Evolutionary conservation across 2,329 filamentous ascomycete species (phyloP).

Genomic region (Drechslerella coelobrocha): DNA sequence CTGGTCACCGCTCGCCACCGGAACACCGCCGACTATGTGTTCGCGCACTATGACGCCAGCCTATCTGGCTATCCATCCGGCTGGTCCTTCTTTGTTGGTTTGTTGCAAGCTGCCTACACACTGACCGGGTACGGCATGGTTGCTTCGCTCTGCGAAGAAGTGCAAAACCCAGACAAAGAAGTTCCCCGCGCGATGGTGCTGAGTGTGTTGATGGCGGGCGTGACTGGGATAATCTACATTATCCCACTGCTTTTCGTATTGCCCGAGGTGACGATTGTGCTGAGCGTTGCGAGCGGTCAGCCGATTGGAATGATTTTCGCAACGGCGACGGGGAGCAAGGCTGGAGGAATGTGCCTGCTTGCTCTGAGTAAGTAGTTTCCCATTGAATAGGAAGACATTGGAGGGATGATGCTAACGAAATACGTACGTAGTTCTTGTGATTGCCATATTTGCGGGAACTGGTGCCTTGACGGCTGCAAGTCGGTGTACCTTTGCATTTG

Average conservation of each 20-base stretch:
- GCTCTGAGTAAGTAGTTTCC: conserved; percentile 64
- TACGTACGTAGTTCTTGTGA: conserved; percentile 66
- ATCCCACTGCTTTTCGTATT: conserved; percentile 79
- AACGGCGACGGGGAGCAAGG: conserved; percentile 73
- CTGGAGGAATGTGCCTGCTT: conserved; percentile 75
- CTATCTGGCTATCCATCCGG: conserved; percentile 71
- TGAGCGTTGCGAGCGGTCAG: conserved; percentile 73
- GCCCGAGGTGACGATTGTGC: conserved; percentile 70
- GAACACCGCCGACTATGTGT: conserved; percentile 70
- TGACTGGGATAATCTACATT: conserved; percentile 72
- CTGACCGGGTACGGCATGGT: conserved; percentile 74
- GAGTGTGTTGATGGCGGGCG: conserved; percentile 70
- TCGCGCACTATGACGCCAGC: conserved; percentile 72
- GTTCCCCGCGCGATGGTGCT: conserved; percentile 75
- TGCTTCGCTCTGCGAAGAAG: conserved; percentile 75
- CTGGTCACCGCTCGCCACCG: conserved; percentile 67
- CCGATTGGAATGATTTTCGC: conserved; percentile 77
- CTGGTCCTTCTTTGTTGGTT: conserved; percentile 75
- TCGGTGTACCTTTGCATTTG: conserved; percentile 77
- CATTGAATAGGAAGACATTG: background rate
- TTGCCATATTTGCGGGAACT: conserved; percentile 77
- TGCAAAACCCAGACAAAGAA: conserved; percentile 71
- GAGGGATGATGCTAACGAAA: conserved; percentile 3
- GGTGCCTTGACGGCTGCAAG: conserved; percentile 76
- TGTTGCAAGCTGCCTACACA: conserved; percentile 68